These are phyloP conservation scores for Aspergillus caelatus DNA, from an alignment of 2,329 filamentous ascomycete genomes.

Conservation along the genomic window DNA sequence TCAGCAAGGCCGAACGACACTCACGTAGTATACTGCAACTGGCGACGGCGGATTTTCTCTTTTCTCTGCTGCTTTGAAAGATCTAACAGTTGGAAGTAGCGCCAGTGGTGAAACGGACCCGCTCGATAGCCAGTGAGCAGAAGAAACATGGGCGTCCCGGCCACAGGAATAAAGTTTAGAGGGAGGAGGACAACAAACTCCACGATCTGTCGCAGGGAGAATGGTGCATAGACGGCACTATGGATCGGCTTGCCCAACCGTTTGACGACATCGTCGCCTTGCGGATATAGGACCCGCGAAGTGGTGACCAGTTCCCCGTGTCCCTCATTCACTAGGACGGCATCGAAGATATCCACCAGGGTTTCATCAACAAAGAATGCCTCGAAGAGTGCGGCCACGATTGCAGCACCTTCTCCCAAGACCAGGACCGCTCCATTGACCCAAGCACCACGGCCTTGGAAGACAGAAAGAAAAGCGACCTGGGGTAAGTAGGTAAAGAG, in stretches of 20 bases:
- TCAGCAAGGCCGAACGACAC: conserved; percentile 17
- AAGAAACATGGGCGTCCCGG: conserved; percentile 83
- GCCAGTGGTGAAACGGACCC: conserved; percentile 86
- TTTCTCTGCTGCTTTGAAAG: conserved; percentile 75
- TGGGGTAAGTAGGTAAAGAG: conserved; percentile 86
- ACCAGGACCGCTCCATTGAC: conserved; percentile 84
- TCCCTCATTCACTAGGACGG: conserved; percentile 75
- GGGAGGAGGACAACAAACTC: conserved; percentile 80
- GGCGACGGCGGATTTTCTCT: conserved; percentile 65
- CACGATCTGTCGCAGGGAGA: conserved; percentile 85
- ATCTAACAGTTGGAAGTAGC: conserved; percentile 82
- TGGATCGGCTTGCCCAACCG: conserved; percentile 80
- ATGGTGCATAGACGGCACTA: conserved; percentile 79
- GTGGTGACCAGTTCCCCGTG: conserved; percentile 69
- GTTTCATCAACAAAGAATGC: conserved; percentile 81
- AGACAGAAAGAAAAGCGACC: conserved; percentile 84
- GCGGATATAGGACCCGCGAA: conserved; percentile 65
- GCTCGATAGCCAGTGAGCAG: conserved; percentile 83
- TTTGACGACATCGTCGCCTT: conserved; percentile 73
- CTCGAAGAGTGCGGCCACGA: conserved; percentile 70
- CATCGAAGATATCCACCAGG: conserved; percentile 81
- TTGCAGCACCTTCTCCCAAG: conserved; percentile 65
- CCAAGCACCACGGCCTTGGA: conserved; percentile 86
- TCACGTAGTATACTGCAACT: conserved; percentile 84
- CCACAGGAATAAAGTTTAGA: conserved; percentile 82